These are phyloP conservation scores for Rhododendron ovatum DNA, from an alignment of 148 eudicot species.

Conservation along the genomic window DNA sequence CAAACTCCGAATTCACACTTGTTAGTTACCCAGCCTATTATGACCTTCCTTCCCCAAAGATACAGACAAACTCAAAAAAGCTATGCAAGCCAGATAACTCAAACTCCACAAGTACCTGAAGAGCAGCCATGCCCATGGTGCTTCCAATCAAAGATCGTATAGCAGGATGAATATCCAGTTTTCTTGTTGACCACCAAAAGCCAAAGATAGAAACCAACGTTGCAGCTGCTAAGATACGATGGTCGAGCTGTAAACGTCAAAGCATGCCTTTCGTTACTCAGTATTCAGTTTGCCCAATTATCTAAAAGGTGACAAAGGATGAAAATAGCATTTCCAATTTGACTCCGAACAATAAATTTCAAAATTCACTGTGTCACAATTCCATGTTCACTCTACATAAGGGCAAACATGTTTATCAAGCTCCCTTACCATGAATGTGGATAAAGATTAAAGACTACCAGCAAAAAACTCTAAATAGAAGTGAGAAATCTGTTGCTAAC, in stretches of 20 bases:
- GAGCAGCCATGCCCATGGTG: conserved; percentile 86
- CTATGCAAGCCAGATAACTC: conserved; percentile 2
- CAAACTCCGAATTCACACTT: neutral
- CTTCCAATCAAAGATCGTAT: conserved; percentile 67
- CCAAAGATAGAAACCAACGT: conserved; percentile 60
- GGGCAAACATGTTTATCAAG: neutral
- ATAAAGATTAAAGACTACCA: neutral
- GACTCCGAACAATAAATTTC: neutral
- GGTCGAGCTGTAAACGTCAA: conserved; percentile 65
- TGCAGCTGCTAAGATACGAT: conserved; percentile 89
- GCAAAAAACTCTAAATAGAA: neutral
- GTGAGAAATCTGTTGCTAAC: neutral
- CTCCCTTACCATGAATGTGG: neutral
- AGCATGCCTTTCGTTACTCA: neutral
- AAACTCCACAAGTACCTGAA: conserved; percentile 51
- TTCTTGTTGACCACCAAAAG: conserved; percentile 80
- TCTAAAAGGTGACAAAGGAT: neutral
- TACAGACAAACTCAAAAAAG: neutral
- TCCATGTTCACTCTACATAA: neutral
- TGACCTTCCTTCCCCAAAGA: neutral
- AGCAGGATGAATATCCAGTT: conserved; percentile 87
- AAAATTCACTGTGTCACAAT: neutral
- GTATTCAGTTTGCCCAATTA: neutral
- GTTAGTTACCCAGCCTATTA: neutral
- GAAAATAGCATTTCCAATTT: neutral